A percentile compares a stretch with the other conserved stretches of the same genome.
Evolutionary conservation across 2,329 filamentous ascomycete species (phyloP).

Genomic region (Calonectria hongkongensis): DNA sequence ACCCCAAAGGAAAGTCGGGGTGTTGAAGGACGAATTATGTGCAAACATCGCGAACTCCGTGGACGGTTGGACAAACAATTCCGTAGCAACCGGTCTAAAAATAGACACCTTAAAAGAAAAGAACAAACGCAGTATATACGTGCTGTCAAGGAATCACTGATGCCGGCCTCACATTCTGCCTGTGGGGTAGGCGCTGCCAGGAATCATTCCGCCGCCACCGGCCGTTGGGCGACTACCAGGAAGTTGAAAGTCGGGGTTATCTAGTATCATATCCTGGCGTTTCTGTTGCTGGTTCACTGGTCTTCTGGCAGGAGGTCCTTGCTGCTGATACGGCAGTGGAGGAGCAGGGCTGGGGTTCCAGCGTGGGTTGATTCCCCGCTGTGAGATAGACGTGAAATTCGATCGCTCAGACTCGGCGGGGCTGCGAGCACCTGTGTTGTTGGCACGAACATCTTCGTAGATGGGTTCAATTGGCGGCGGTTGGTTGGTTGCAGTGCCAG

Average conservation of each 20-base stretch:
- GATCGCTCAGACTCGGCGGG: slow-evolving; percentile 87
- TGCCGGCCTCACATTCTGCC: slow-evolving; percentile 55
- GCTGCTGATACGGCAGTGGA: slow-evolving; percentile 64
- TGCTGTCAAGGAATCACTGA: slow-evolving; percentile 16
- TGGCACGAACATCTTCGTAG: slow-evolving; percentile 77
- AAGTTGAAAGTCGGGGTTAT: slow-evolving; percentile 91
- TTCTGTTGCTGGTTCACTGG: slow-evolving; percentile 73
- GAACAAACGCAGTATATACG: slow-evolving; percentile 28
- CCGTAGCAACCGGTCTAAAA: slow-evolving; percentile 12
- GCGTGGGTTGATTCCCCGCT: slow-evolving; percentile 90
- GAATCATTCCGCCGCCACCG: slow-evolving; percentile 67
- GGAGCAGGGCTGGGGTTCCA: slow-evolving; percentile 79
- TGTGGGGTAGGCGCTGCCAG: slow-evolving; percentile 71
- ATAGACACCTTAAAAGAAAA: background rate
- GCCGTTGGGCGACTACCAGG: slow-evolving; percentile 65
- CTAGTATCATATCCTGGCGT: slow-evolving; percentile 83
- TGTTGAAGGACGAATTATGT: slow-evolving; percentile 31
- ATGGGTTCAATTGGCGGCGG: slow-evolving; percentile 62
- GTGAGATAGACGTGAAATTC: slow-evolving; percentile 92
- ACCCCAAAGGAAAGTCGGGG: slow-evolving; percentile 30
- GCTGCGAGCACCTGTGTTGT: slow-evolving; percentile 75
- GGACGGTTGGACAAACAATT: slow-evolving; percentile 20
- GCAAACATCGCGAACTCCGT: slow-evolving; percentile 35
- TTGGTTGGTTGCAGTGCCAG: slow-evolving; percentile 53
- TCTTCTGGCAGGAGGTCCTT: slow-evolving; percentile 64